These are phyloP conservation scores for Apiotrichum gamsii DNA, from an alignment of 1,284 basidiomycete genomes.

Conservation along the genomic window DNA sequence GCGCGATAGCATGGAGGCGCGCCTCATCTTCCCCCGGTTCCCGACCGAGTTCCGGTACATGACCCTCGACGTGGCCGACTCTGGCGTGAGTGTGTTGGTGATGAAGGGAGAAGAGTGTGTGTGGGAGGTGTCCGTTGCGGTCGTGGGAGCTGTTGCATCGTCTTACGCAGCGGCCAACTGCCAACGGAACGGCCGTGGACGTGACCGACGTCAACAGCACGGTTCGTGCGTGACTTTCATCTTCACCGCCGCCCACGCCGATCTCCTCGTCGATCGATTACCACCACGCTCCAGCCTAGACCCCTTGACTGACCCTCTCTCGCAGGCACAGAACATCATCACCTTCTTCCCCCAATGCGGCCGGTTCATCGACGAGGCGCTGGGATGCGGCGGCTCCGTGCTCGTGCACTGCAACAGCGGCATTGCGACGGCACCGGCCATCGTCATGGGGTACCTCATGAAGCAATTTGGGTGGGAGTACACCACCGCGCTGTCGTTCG, in stretches of 20 bases:
- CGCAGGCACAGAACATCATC: constrained; percentile 75
- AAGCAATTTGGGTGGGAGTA: constrained; percentile 66
- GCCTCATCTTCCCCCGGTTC: constrained; percentile 79
- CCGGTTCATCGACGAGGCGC: constrained; percentile 69
- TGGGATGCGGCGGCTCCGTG: constrained; percentile 63
- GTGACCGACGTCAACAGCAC: too few species aligned
- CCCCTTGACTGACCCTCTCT: too few species aligned
- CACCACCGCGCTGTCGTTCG: constrained; percentile 72
- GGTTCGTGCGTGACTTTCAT: too few species aligned
- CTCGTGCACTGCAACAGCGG: constrained; percentile 90
- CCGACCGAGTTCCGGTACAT: constrained; percentile 72
- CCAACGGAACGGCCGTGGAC: too few species aligned
- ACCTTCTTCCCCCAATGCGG: constrained; percentile 61
- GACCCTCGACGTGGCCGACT: constrained; percentile 80
- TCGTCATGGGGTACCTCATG: constrained; percentile 90
- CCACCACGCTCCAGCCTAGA: too few species aligned
- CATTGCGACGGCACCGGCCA: constrained; percentile 76
- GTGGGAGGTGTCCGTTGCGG: not conserved
- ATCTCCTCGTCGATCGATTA: too few species aligned
- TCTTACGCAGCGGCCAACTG: too few species aligned
- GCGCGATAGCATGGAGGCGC: constrained; percentile 76
- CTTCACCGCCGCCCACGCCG: too few species aligned
- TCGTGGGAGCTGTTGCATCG: too few species aligned
- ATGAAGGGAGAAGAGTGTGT: too few species aligned
- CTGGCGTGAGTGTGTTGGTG: constrained; percentile 53